Evolutionary conservation across 768 basidiomycete species (phyloP), one percentile per base, ranked within the genome.

Genomic region (Leccinum uliginosum): DNA sequence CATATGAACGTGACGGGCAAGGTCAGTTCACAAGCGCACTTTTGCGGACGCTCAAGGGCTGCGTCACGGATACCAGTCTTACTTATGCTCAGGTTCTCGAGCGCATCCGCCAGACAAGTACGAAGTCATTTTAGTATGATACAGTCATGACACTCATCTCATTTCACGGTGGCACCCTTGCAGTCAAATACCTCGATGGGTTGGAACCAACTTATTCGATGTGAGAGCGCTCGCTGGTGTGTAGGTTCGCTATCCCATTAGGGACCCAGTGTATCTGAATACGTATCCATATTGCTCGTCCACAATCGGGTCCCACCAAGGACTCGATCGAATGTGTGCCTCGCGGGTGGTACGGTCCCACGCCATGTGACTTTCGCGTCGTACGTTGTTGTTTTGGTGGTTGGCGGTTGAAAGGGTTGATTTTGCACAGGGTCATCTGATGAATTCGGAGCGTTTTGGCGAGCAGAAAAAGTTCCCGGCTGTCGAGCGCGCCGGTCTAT

Each of bases 171-270:
- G n/a, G 6, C 6, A 29, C 29, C 35, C 14, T 7, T 47, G 19
- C 34, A 72, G 67, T 7, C 71, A 73, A 51, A 61, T 50, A 48
- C 72, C 72, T 8, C 69, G 59, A 9, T 73, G 69, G 23, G 65
- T 65, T 53, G 73, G 72, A 4, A 1, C 26, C 17, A 34, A 68
- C 43, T 51, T 71, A 24, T 72, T 72, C 50, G 53, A 72, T 46
- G 44, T 55, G 21, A 61, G 60, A 50, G 48, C 55, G 10, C 47
- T 57, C 10, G 59, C 53, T 21, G 54, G 53, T 10, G 46, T 54
- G 26, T 54, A 53, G 7, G 52, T 57, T 17, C 51, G 50, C 14
- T 45, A 62, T 46, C 1, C 43, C 1, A 40, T 66, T n/a, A n/a
- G n/a, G n/a, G n/a, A n/a, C n/a, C n/a, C n/a, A n/a, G n/a, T n/a